A percentile compares a stretch with the other conserved stretches of the same genome.
These are phyloP conservation scores for Rutstroemia sp. DNA, from an alignment of 2,329 filamentous ascomycete species.

Conservation along the genomic window DNA sequence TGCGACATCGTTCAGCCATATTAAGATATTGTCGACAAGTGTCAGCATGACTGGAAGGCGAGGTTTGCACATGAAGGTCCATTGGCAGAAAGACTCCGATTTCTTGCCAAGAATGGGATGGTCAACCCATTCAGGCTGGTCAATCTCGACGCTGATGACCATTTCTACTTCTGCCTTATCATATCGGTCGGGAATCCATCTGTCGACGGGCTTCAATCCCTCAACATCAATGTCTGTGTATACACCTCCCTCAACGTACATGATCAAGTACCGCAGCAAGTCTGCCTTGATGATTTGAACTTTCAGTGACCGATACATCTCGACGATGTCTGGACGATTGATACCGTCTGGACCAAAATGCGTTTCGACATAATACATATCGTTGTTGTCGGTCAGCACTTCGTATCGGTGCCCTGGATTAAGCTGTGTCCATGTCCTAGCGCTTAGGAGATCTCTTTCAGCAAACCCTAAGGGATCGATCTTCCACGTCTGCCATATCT, in stretches of 20 bases:
- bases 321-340: conserved; percentile 58
- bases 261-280: conserved; percentile 55
- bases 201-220: conserved; percentile 41
- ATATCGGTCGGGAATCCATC: conserved; percentile 56
- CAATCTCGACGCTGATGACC: conserved; percentile 64
- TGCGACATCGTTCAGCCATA: conserved; percentile 55
- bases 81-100: conserved; percentile 65
- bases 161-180: conserved; percentile 59
- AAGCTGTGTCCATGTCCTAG: conserved; percentile 57
- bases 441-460: conserved; percentile 50
- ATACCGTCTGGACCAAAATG: conserved; percentile 59
- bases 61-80: conserved; percentile 67
- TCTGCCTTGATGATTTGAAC: conserved; percentile 60
- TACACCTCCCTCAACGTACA: conserved; percentile 57
- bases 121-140: conserved; percentile 55
- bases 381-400: conserved; percentile 54
- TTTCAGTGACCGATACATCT: conserved; percentile 50
- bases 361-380: conserved; percentile 58
- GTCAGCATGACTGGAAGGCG: conserved; percentile 59
- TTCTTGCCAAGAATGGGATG: conserved; percentile 62
- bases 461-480: conserved; percentile 60
- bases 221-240: conserved; percentile 54
- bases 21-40: conserved; percentile 61
- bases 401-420: conserved; percentile 53
- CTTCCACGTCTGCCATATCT: conserved; percentile 76